Evolutionary conservation across 495 filamentous ascomycete species (phyloP), one percentile per base, ranked within the genome.

Genomic region (Aspergillus nanangensis): DNA sequence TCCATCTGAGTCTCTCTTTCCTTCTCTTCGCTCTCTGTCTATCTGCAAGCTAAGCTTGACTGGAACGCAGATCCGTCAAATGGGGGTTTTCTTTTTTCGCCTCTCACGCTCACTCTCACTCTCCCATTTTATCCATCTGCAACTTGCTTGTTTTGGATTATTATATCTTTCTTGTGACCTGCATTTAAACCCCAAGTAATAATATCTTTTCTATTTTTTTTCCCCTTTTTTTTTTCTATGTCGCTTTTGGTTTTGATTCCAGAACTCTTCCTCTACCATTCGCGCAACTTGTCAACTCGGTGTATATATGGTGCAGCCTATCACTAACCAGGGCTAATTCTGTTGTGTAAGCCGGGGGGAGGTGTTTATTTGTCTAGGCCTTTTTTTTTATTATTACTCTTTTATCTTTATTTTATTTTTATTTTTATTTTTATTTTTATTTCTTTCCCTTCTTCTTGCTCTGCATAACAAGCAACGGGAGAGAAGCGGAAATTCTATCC

Each of bases 11-110:
- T 39, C 37, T 39, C 21, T 21, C 21, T 24, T 19, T 11, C 21
- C 10, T 22, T 11, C 42, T 15, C 23, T 32, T 43, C 17, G 20
- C 23, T 25, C 23, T 25, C 29, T 42, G n/a, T n/a, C n/a, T 37
- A 48, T 42, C 51, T 52, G 44, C 49, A 59, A 51, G 42, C 52
- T 60, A 53, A 60, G 56, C 56, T 56, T 56, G 56, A 48, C 50
- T 50, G 49, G 52, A 52, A 53, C 47, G 50, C 56, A 49, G 52
- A 56, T 60, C 50, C 45, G 52, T 55, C 56, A 52, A 60, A 53
- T 60, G 45, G 47, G 52, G 40, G 47, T 51, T 51, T 53, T 52
- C 32, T 49, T 51, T 38, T 38, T 31, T 43, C 19, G 2, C 19
- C 19, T 38, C 19, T 4, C 19, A 18, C 19, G 14, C 20, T 38